Base-by-base conservation (phyloP, 768 basidiomycete species). In the Leccinellum albellum region DNA sequence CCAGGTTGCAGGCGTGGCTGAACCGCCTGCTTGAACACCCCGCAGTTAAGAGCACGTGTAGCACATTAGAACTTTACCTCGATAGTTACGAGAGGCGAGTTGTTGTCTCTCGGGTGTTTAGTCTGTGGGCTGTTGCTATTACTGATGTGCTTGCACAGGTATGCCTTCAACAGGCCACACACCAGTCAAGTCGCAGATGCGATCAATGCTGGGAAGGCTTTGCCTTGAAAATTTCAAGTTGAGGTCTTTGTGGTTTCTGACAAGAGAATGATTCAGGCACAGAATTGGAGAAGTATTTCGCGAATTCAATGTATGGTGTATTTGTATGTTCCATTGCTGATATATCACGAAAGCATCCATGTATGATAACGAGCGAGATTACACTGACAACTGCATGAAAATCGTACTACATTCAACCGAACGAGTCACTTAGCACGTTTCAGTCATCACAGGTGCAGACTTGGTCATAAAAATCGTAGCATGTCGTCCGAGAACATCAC, bases 131-230 rank as follows among this genome's bases (percentile, higher is more conserved):
- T 6, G 20, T 20, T 12, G 12, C 40, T 42, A 6, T 20, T 12
- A 0, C 12, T 12, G 26, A 40, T 47, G 13, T 10, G 20, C 32
- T 14, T 24, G 7, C 54, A 6, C 57, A 90, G 88, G 65, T 90
- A 89, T 64, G 88, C 88, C 0, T 85, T 82, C 65, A 91, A 91
- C 64, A 77, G 87, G 29, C 86, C 88, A 3, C 86, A 89, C 65
- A 89, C 88, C 4, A 88, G 87, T 62, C 84, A 85, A 63, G 85
- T 88, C 12, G 88, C 87, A 6, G 83, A 82, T 60, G 88, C 88
- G 4, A 89, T 89, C 62, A 90, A 90, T 57, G 69, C 81, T 7
- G 88, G 87, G 21, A 78, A 75, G 51, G 78, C 74, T 0, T 70
- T 90, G 29, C 88, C 88, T 53, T 89, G 73, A 85, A 28, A 44